Conservation (phyloP, 805 yeast species). For the Pichia deserticola region DNA sequence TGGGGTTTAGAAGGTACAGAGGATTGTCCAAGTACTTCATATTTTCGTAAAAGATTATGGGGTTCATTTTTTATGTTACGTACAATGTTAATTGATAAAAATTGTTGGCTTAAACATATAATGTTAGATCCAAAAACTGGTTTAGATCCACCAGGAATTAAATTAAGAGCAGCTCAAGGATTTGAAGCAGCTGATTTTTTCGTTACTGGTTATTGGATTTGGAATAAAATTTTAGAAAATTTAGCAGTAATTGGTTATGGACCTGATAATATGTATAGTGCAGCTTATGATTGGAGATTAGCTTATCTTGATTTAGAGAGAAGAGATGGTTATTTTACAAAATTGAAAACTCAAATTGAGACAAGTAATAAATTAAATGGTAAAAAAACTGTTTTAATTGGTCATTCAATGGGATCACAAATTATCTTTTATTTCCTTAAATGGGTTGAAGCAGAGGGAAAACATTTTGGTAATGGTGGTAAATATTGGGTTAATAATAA, state of each 20-base stretch:
- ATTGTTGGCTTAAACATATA: slow-evolving; percentile 90
- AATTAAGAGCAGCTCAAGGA: slow-evolving; percentile 86
- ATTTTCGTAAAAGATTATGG: slow-evolving; percentile 91
- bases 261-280: slow-evolving; percentile 82
- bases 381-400: slow-evolving; percentile 69
- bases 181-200: slow-evolving; percentile 96
- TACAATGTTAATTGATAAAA: slow-evolving; percentile 85
- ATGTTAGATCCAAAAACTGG: slow-evolving; percentile 90
- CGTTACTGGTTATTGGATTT: slow-evolving; percentile 96
- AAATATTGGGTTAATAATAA: slow-evolving; percentile 78
- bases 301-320: slow-evolving; percentile 82
- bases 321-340: slow-evolving; percentile 80
- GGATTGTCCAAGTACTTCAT: slow-evolving; percentile 76
- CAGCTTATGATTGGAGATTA: slow-evolving; percentile 94
- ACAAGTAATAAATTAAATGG: slow-evolving; percentile 39
- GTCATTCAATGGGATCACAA: slow-evolving; percentile 98
- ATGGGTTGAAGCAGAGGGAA: slow-evolving; percentile 93
- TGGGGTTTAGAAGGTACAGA: slow-evolving; percentile 77
- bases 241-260: slow-evolving; percentile 92
- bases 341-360: slow-evolving; percentile 70
- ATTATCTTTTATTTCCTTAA: slow-evolving; percentile 80
- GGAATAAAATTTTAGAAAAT: slow-evolving; percentile 94
- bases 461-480: slow-evolving; percentile 86
- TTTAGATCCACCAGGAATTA: slow-evolving; percentile 78
- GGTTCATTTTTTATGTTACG: slow-evolving; percentile 93